Evolutionary conservation across 345 rosid species (phyloP).

Genomic region (Pistacia vera): DNA sequence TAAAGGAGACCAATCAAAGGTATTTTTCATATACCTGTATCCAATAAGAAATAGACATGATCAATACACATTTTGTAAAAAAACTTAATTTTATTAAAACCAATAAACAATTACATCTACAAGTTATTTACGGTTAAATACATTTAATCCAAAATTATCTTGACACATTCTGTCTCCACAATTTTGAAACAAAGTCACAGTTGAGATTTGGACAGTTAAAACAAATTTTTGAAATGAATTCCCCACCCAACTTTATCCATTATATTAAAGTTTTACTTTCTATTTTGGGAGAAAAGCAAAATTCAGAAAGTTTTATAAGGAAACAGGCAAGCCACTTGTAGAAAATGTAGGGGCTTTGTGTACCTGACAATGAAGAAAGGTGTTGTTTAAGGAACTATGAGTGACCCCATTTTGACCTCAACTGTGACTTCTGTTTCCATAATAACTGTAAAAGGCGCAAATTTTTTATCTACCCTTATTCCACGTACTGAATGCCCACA

Average conservation of each 20-base stretch:
- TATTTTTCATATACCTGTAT: conserved; percentile 59
- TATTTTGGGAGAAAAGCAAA: background rate
- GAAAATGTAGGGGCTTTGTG: too few species aligned
- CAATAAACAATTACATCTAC: background rate
- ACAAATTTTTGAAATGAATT: background rate
- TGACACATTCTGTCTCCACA: background rate
- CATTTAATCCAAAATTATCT: background rate
- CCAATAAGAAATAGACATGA: conserved; percentile 21
- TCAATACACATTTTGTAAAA: conserved; percentile 9
- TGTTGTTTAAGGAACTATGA: too few species aligned
- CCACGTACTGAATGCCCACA: too few species aligned
- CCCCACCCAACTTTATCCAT: background rate
- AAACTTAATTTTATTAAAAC: conserved; percentile 1
- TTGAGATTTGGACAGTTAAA: conserved; percentile 25
- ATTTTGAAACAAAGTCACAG: conserved; percentile 27
- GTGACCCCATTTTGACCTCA: too few species aligned
- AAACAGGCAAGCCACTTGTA: too few species aligned
- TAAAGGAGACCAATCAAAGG: conserved; percentile 72
- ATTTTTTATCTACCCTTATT: too few species aligned
- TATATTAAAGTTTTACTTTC: background rate
- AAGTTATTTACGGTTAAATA: background rate
- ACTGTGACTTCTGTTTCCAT: too few species aligned
- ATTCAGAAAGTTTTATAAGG: background rate
- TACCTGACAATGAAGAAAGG: too few species aligned
- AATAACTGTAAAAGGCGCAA: too few species aligned